A percentile compares a stretch with the other conserved stretches of the same genome.
Evolutionary conservation across 495 filamentous ascomycete genomes (phyloP).

Genomic region (Neurospora sp.): DNA sequence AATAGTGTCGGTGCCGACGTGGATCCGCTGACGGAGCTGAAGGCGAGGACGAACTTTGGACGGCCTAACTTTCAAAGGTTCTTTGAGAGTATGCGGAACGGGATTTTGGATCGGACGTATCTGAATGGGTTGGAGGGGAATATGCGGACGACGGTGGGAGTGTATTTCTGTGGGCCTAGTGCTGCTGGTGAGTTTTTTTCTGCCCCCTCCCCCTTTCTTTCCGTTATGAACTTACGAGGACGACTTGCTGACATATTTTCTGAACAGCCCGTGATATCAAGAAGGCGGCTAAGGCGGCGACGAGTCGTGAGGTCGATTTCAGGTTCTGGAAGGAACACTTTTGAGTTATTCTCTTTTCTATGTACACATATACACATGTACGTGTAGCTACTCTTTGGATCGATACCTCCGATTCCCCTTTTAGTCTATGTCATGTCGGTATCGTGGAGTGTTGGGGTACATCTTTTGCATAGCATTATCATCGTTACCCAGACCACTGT

Average conservation of each 20-base stretch:
- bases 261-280: constrained; percentile 72
- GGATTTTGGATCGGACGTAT: constrained; percentile 76
- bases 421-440: background rate
- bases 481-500: background rate
- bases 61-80: constrained; percentile 81
- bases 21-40: constrained; percentile 88
- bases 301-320: constrained; percentile 71
- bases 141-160: constrained; percentile 75
- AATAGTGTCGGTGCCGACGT: constrained; percentile 81
- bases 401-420: background rate
- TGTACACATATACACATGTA: background rate
- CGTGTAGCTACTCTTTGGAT: background rate
- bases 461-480: background rate
- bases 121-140: constrained; percentile 67
- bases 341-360: constrained; percentile 17
- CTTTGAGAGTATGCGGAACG: constrained; percentile 77
- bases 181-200: constrained; percentile 33
- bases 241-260: constrained; percentile 17
- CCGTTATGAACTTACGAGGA: background rate
- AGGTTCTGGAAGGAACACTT: constrained; percentile 99
- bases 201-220: background rate
- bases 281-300: constrained; percentile 62
- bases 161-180: constrained; percentile 85
- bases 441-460: background rate
- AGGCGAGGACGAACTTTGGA: constrained; percentile 86